These are phyloP conservation scores for Solidago caesia DNA, from an alignment of 129 eudicot species.

Conservation along the genomic window DNA sequence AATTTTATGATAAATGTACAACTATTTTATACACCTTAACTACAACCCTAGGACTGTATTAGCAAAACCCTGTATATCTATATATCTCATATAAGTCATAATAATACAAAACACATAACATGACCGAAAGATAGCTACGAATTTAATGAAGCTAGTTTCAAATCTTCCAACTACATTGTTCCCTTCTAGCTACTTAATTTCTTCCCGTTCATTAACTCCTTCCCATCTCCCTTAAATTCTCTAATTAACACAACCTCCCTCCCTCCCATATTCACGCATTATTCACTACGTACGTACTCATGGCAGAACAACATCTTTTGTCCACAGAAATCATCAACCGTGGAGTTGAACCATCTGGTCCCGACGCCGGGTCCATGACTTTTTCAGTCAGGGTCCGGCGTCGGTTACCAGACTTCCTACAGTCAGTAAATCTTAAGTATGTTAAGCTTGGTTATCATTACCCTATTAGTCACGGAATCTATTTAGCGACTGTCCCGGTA, in stretches of 20 bases:
- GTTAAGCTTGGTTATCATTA: constrained; percentile 86
- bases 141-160: constrained; percentile 25
- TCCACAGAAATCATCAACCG: constrained; percentile 69
- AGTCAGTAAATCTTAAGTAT: constrained; percentile 77
- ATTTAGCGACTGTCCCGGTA: constrained; percentile 56
- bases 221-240: constrained; percentile 22
- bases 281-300: neutral
- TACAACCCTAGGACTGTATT: no score
- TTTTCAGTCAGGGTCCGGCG: constrained; percentile 66
- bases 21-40: no score
- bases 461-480: constrained; percentile 61
- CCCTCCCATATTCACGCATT: constrained; percentile 11
- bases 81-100: neutral
- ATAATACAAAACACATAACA: constrained; percentile 2
- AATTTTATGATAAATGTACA: no score
- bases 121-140: constrained; percentile 16
- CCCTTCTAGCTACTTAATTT: neutral
- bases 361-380: constrained; percentile 51
- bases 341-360: constrained; percentile 48
- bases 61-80: no score
- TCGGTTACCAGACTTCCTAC: constrained; percentile 49
- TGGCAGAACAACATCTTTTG: constrained; percentile 54
- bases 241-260: neutral
- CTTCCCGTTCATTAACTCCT: constrained; percentile 18
- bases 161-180: constrained; percentile 29